A percentile compares a stretch with the other conserved stretches of the same genome.
Conservation (phyloP, 2,329 filamentous ascomycete genomes). For the Dactylonectria estremocensis region DNA sequence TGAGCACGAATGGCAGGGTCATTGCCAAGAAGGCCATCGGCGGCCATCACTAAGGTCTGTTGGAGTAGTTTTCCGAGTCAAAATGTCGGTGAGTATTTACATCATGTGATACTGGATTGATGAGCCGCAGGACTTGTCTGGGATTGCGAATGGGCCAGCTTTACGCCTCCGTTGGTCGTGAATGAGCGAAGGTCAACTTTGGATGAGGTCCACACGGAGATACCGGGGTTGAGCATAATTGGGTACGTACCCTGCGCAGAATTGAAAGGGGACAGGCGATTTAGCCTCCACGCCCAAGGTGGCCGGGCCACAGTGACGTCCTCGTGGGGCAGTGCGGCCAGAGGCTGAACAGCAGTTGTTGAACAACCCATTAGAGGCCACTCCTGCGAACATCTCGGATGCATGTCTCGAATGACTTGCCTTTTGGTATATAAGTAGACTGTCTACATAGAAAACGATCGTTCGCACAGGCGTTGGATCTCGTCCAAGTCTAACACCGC, state of each 20-base stretch:
- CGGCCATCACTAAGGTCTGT: conserved; percentile 28
- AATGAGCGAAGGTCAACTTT: conserved; percentile 16
- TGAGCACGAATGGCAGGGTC: conserved; percentile 37
- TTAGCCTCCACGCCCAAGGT: background rate
- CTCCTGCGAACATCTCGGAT: background rate
- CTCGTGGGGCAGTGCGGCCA: conserved; percentile 1
- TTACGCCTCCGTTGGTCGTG: conserved; percentile 4
- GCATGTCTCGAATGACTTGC: background rate
- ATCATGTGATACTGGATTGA: background rate
- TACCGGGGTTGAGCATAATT: conserved; percentile 22
- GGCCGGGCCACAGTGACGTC: conserved; percentile 10
- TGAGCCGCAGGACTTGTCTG: background rate
- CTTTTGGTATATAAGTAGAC: background rate
- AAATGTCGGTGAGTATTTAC: background rate
- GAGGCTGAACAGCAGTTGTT: background rate
- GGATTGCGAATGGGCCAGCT: background rate
- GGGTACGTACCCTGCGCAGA: conserved; percentile 1
- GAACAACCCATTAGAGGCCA: background rate
- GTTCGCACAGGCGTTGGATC: background rate
- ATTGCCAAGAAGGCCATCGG: conserved; percentile 7
- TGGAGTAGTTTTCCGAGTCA: background rate
- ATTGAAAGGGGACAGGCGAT: conserved; percentile 2
- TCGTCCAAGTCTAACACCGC: background rate
- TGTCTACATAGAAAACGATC: background rate
- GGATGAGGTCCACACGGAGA: conserved; percentile 23